phyloP scores from a whole-genome alignment of 2,329 filamentous ascomycete genomes.

The Calonectria fujianensis region DNA sequence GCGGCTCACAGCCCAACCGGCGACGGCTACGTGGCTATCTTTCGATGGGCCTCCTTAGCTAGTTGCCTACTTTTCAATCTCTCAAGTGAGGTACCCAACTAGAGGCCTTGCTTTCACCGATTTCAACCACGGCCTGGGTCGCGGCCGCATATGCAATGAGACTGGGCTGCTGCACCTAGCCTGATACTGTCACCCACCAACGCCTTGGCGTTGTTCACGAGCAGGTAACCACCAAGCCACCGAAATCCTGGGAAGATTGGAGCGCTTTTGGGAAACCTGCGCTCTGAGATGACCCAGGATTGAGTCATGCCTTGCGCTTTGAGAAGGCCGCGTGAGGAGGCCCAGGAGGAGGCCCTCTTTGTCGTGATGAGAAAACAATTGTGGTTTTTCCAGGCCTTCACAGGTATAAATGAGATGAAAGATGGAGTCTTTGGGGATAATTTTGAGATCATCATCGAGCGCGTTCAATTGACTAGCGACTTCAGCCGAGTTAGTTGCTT shows the following conservation, averaged over 20 bases:
- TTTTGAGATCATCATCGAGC: not conserved
- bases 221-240: not conserved
- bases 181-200: constrained; percentile 29
- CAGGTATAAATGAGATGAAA: not conserved
- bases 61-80: constrained; percentile 19
- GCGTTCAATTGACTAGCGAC: not conserved
- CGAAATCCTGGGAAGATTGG: not conserved
- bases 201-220: constrained; percentile 16
- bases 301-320: not conserved
- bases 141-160: constrained; percentile 42
- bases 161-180: constrained; percentile 34
- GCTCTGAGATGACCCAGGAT: not conserved
- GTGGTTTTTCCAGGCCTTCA: too few species aligned
- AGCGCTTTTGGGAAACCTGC: not conserved
- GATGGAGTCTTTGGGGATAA: not conserved
- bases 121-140: constrained; percentile 31
- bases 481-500: too few species aligned
- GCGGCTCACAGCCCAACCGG: constrained; percentile 21
- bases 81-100: constrained; percentile 18
- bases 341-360: not conserved
- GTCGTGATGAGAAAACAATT: not conserved
- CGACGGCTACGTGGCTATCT: constrained; percentile 21
- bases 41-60: constrained; percentile 29
- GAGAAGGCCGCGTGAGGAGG: not conserved
- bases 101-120: not conserved